Evolutionary conservation across 345 rosid species (phyloP).

Genomic region (Boechera retrofracta): DNA sequence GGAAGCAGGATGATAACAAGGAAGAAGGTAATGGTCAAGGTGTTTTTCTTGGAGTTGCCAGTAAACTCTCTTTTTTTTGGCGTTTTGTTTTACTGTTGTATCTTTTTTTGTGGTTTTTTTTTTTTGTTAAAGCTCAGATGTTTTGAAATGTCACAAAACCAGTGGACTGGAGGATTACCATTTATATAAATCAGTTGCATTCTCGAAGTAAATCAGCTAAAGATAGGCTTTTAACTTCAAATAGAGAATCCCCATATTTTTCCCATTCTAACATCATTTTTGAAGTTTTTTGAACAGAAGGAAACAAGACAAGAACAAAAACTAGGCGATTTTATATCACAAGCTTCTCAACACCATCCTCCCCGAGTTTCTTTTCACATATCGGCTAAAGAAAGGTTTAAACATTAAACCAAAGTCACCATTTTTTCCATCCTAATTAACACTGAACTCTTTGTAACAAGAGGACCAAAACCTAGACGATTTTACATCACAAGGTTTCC

Average conservation of each 20-base stretch:
- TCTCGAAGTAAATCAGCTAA: neutral
- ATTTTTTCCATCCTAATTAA: too few species aligned
- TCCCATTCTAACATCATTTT: neutral
- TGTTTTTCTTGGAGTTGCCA: slow-evolving; percentile 87
- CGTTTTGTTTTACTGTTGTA: neutral
- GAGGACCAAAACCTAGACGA: slow-evolving; percentile 24
- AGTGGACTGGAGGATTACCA: too few species aligned
- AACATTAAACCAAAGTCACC: neutral
- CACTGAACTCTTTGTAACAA: neutral
- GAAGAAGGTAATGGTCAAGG: slow-evolving; percentile 84
- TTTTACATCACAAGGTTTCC: slow-evolving; percentile 33
- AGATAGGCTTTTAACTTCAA: neutral
- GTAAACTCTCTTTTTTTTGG: slow-evolving; percentile 6
- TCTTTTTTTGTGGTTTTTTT: neutral
- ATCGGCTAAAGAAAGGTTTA: neutral
- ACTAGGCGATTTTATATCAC: slow-evolving; percentile 44
- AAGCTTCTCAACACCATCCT: slow-evolving; percentile 17
- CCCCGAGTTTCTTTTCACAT: neutral
- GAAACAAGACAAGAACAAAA: slow-evolving; percentile 57
- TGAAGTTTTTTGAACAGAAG: neutral
- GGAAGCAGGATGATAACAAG: slow-evolving; percentile 50
- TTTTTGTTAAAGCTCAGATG: neutral
- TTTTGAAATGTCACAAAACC: slow-evolving; percentile 25
- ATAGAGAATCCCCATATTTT: neutral
- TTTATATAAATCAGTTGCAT: slow-evolving; percentile 4